phyloP scores from a whole-genome alignment of 768 basidiomycete species.

The Suillus plorans region DNA sequence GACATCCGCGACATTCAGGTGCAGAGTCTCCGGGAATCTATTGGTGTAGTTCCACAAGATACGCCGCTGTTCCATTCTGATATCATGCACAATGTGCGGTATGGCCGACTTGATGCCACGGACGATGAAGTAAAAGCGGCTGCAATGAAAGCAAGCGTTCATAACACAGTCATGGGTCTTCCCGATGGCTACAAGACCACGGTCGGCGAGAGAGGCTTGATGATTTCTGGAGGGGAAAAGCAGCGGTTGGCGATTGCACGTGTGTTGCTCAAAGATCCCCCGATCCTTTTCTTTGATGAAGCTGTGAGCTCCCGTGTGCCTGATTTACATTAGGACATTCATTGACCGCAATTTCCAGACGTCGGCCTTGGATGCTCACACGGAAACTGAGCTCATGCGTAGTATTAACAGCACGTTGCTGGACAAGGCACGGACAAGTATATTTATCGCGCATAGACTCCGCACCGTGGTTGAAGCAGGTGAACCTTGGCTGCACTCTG shows the following conservation, averaged over 20 bases:
- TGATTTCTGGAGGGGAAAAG: constrained; percentile 99
- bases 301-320: constrained; percentile 60
- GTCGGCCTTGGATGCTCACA: constrained; percentile 92
- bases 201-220: constrained; percentile 94
- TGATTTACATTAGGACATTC: constrained; percentile 7
- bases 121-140: constrained; percentile 89
- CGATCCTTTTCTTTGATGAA: constrained; percentile 97
- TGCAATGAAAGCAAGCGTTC: constrained; percentile 84
- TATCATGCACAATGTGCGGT: constrained; percentile 93
- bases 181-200: constrained; percentile 88
- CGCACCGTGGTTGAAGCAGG: constrained; percentile 91
- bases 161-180: constrained; percentile 72
- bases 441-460: constrained; percentile 94
- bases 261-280: constrained; percentile 90
- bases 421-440: constrained; percentile 82
- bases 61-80: constrained; percentile 97
- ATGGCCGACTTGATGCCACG: constrained; percentile 82
- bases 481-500: constrained; percentile 29
- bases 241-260: constrained; percentile 94
- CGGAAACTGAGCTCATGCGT: constrained; percentile 92
- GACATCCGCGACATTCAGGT: constrained; percentile 74
- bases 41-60: constrained; percentile 98
- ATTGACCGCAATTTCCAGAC: constrained; percentile 52
- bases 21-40: constrained; percentile 64
- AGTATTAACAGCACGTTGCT: constrained; percentile 83